Base-by-base conservation (phyloP, 176 grass and related monocot species). In the Pontederia paniculata region DNA sequence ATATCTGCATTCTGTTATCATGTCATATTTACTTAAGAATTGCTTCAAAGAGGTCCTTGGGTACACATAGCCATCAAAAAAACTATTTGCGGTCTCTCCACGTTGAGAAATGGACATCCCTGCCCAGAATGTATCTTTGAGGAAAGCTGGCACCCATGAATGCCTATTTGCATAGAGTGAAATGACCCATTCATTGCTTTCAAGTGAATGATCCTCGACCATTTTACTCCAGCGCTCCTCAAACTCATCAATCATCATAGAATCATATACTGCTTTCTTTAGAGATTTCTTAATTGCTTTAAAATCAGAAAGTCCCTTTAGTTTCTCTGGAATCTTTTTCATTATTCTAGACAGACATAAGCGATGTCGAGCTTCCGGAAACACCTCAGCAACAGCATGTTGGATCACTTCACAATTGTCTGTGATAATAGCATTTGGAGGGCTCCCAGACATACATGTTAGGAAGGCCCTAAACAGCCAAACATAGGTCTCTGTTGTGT, bases 21-120 rank as follows among this genome's bases (percentile, higher is more conserved):
- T 52, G 45, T 71, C 69, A 60, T 71, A 71, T 21, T 71, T 71
- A 16, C 46, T 51, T 21, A 71, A 57, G 19, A 71, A 71, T 43
- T 71, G 69, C 45, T 71, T 71, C n/a, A 71, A 25, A 60, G 57
- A 71, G 50, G 69, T 71, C 23, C 60, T 71, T 51, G 69, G 69
- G 25, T 60, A 71, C 31, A 71, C 44, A 60, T 60, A 42, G 17
- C 69, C 69, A 51, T 60, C 57, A n/a, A 71, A 58, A 60, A 52
- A 61, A 19, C n/a, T 51, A 58, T 10, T 52, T 28, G 52, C 51
- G n/a, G 44, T 59, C 15, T 71, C 69, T 14, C 47, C 57, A 44
- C 46, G 69, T 52, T 71, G 69, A 17, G 45, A 51, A 9, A 48
- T 52, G n/a, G 47, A 61, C 69, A 71, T 60, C 12, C 69, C 69